These are phyloP conservation scores for Plasmodiophora brassicae DNA, from an alignment of 208 protist genomes.

Conservation along the genomic window DNA sequence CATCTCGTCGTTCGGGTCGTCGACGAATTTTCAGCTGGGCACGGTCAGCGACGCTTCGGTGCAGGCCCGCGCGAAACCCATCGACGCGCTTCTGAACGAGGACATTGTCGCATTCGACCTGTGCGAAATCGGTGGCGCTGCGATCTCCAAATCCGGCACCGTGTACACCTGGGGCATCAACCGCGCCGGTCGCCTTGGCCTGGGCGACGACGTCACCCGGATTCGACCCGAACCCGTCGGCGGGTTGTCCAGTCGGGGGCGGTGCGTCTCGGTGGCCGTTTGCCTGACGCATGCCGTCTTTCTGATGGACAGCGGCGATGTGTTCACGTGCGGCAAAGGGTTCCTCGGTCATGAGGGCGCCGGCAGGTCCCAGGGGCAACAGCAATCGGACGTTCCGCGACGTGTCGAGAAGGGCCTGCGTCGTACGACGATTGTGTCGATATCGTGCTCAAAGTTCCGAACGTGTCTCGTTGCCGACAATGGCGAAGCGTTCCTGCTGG, in stretches of 20 bases:
- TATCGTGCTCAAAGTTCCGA: slow-evolving; percentile 25
- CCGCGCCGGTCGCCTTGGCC: not conserved
- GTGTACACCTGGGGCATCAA: not conserved
- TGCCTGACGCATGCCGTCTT: slow-evolving; percentile 2
- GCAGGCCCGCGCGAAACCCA: not conserved
- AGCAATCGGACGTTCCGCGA: not conserved
- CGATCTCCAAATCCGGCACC: not conserved
- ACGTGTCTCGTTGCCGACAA: not conserved
- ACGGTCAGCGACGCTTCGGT: not conserved
- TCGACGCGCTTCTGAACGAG: not conserved
- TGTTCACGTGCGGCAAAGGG: not conserved
- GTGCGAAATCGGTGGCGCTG: slow-evolving; percentile 17
- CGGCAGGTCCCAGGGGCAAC: not conserved
- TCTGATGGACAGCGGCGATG: not conserved
- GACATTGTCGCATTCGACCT: not conserved
- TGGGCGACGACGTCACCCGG: not conserved
- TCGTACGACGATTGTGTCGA: not conserved
- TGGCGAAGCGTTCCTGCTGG: not conserved
- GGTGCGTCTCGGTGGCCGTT: not conserved
- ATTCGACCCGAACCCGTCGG: not conserved
- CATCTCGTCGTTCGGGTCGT: not conserved
- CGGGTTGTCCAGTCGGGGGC: not conserved
- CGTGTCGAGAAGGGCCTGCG: slow-evolving; percentile 27
- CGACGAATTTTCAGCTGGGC: not conserved
- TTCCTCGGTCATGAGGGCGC: not conserved